Conservation (phyloP, 208 protist species). For the Acanthamoeba lenticulata region DNA sequence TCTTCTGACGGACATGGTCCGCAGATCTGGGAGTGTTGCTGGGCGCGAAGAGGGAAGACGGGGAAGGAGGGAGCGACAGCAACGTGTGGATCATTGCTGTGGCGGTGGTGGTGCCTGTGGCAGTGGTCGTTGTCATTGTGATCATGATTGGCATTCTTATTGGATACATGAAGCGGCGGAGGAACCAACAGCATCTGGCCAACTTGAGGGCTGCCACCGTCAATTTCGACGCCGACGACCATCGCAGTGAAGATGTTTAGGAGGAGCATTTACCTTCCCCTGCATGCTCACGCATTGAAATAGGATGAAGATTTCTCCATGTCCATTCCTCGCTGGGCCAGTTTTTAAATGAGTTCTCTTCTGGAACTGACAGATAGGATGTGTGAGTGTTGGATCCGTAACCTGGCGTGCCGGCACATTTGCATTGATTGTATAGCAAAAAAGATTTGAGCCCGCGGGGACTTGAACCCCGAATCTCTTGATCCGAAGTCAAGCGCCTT, state of each 20-base stretch:
- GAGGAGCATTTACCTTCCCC: not conserved
- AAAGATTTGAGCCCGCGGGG: no score
- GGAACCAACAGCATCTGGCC: not conserved
- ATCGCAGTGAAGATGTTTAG: not conserved
- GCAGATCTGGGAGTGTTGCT: not conserved
- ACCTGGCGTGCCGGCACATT: no score
- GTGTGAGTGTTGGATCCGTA: no score
- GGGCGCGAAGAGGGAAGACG: not conserved
- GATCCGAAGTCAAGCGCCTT: no score
- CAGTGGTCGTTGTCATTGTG: not conserved
- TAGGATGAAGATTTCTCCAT: no score
- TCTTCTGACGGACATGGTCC: not conserved
- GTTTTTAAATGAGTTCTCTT: no score
- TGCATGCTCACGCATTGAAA: no score
- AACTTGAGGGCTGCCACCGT: not conserved
- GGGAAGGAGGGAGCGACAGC: not conserved
- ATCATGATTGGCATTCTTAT: not conserved
- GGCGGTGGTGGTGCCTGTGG: not conserved
- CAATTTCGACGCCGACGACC: not conserved
- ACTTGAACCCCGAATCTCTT: no score
- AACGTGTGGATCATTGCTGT: not conserved
- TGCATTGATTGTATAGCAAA: no score
- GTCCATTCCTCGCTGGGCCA: no score
- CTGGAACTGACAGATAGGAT: no score
- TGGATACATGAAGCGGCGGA: not conserved